phyloP scores from a whole-genome alignment of 1,284 basidiomycete genomes.

The Boletus sp. region DNA sequence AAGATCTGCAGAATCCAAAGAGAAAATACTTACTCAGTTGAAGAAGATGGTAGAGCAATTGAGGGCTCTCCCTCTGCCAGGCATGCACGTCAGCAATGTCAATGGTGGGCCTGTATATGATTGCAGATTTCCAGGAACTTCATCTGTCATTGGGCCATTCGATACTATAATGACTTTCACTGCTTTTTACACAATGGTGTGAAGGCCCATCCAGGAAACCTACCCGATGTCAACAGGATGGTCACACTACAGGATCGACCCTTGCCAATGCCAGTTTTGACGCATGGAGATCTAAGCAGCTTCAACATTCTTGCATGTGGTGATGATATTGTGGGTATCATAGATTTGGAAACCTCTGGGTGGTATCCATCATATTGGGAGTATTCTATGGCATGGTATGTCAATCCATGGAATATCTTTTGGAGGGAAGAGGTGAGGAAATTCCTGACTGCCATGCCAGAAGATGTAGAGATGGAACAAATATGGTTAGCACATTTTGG shows the following conservation, averaged over 20 bases:
- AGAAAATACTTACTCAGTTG: conserved; percentile 3
- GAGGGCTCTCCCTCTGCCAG: not conserved
- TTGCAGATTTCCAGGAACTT: conserved; percentile 1
- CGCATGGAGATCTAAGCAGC: conserved; percentile 7
- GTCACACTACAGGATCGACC: conserved; percentile 1
- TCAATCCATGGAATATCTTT: not conserved
- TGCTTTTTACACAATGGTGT: not conserved
- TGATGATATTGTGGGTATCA: not conserved
- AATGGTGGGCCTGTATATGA: conserved; percentile 9
- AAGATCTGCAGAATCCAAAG: not conserved
- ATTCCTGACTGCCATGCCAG: not conserved
- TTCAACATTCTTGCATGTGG: conserved; percentile 1
- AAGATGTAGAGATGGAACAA: conserved; percentile 1
- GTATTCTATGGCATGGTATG: not conserved
- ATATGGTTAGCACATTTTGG: not conserved
- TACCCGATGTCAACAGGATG: not conserved
- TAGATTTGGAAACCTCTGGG: conserved; percentile 7
- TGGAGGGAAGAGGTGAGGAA: not conserved
- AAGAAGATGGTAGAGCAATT: conserved; percentile 11
- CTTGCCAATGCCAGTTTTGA: conserved; percentile 11
- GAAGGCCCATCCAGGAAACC: not conserved
- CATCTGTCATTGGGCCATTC: conserved; percentile 3
- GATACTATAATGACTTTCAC: conserved; percentile 1
- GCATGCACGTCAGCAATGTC: not conserved
- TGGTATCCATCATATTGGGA: conserved; percentile 15